phyloP scores from a whole-genome alignment of 306 rosid species.

The Mucuna pruriens region DNA sequence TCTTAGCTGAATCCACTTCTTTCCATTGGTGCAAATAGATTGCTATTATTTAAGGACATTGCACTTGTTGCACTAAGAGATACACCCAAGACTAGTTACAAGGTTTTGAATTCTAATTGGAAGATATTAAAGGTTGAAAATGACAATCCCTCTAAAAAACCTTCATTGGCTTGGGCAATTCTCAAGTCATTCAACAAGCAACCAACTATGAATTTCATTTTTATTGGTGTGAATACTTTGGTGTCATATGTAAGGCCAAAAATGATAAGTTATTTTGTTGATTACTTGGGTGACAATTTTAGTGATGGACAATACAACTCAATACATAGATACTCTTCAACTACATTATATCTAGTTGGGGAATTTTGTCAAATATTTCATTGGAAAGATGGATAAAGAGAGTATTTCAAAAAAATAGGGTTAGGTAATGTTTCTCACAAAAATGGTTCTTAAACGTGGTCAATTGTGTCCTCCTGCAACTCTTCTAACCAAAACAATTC shows the following conservation, averaged over 20 bases:
- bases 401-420: too few species aligned
- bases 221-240: constrained; percentile 73
- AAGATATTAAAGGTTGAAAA: constrained; percentile 73
- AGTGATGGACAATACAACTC: too few species aligned
- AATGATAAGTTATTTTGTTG: constrained; percentile 88
- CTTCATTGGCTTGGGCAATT: constrained; percentile 84
- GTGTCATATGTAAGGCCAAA: constrained; percentile 89
- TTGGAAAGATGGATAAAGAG: too few species aligned
- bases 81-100: constrained; percentile 72
- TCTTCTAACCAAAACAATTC: too few species aligned
- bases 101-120: constrained; percentile 74
- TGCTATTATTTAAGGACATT: constrained; percentile 89
- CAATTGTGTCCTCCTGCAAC: too few species aligned
- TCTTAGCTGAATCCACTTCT: constrained; percentile 89
- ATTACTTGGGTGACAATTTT: constrained; percentile 82
- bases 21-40: constrained; percentile 83
- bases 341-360: too few species aligned
- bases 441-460: too few species aligned
- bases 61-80: constrained; percentile 86
- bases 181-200: constrained; percentile 85
- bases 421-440: too few species aligned
- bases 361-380: too few species aligned
- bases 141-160: constrained; percentile 61
- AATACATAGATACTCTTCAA: too few species aligned
- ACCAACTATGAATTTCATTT: constrained; percentile 78